These are phyloP conservation scores for Brachypodium distachyon DNA, from an alignment of 202 grass and related monocot genomes.

Conservation along the genomic window DNA sequence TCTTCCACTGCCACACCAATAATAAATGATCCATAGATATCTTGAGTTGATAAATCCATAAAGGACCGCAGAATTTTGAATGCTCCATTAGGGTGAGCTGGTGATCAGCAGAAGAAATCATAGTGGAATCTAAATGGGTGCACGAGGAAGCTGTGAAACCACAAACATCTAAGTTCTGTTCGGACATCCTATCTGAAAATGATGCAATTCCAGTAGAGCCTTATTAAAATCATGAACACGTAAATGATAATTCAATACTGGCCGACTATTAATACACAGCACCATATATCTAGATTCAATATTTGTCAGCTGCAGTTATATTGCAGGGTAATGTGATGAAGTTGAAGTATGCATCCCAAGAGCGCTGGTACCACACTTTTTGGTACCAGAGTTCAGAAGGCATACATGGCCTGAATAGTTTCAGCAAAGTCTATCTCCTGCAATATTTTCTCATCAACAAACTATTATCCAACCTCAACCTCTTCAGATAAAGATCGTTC, in stretches of 20 bases:
- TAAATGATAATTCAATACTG: not conserved
- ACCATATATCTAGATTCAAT: not conserved
- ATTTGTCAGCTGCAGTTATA: not conserved
- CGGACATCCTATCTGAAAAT: not conserved
- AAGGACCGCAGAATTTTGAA: not conserved
- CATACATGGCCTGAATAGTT: not conserved
- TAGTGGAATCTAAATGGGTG: not conserved
- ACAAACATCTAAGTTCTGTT: not conserved
- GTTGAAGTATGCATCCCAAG: not conserved
- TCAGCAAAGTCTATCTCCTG: not conserved
- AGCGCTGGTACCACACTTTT: not conserved
- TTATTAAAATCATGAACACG: not conserved
- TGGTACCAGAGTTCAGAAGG: not conserved
- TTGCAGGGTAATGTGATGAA: not conserved
- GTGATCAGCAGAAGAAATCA: not conserved
- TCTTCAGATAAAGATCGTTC: not conserved
- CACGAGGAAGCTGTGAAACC: not conserved
- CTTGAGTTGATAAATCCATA: conserved; percentile 9
- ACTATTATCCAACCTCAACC: not conserved
- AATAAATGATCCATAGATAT: not conserved
- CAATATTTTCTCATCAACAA: not conserved
- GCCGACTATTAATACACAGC: not conserved
- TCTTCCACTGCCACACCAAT: not conserved
- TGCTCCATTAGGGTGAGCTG: not conserved
- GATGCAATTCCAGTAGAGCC: not conserved